Percentiles rank a stretch among this genome's conserved stretches.
These are phyloP conservation scores for Phytopythium chamaehyphon DNA, from an alignment of 352 stramenopile genomes.

Conservation along the genomic window DNA sequence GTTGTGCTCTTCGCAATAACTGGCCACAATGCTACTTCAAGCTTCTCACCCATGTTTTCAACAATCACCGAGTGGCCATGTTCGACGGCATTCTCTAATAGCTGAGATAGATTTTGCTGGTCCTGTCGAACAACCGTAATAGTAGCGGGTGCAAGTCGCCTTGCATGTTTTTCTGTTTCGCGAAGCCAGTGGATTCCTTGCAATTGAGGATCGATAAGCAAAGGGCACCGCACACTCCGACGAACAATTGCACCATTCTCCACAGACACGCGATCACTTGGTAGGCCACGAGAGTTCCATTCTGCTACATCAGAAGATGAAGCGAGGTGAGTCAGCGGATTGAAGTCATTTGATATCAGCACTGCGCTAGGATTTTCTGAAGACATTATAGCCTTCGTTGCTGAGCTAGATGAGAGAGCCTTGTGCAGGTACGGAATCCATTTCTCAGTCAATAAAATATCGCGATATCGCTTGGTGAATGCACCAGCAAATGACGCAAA, in stretches of 20 bases:
- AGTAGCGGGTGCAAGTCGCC: conserved; percentile 26
- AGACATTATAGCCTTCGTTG: conserved; percentile 9
- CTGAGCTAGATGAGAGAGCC: conserved; percentile 18
- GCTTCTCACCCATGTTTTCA: conserved; percentile 86
- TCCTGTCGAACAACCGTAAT: conserved; percentile 84
- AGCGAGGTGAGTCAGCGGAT: conserved; percentile 68
- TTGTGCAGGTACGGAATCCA: conserved; percentile 88
- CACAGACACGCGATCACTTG: conserved; percentile 85
- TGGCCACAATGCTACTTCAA: conserved; percentile 86
- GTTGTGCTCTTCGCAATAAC: conserved; percentile 75
- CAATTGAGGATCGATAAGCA: conserved; percentile 90
- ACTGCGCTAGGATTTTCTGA: conserved; percentile 12
- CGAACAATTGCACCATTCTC: conserved; percentile 90
- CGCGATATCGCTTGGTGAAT: conserved; percentile 92
- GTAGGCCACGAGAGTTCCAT: conserved; percentile 83
- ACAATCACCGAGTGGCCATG: conserved; percentile 76
- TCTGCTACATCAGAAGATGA: conserved; percentile 77
- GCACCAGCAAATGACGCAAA: conserved; percentile 94
- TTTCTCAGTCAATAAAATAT: conserved; percentile 76
- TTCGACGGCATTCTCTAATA: conserved; percentile 81
- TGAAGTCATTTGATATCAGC: conserved; percentile 27
- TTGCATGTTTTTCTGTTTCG: conserved; percentile 72
- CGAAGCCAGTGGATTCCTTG: conserved; percentile 89
- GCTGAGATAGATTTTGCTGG: conserved; percentile 64
- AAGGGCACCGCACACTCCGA: conserved; percentile 74